phyloP scores from a whole-genome alignment of 75 land plant species.

The Picea glauca region DNA sequence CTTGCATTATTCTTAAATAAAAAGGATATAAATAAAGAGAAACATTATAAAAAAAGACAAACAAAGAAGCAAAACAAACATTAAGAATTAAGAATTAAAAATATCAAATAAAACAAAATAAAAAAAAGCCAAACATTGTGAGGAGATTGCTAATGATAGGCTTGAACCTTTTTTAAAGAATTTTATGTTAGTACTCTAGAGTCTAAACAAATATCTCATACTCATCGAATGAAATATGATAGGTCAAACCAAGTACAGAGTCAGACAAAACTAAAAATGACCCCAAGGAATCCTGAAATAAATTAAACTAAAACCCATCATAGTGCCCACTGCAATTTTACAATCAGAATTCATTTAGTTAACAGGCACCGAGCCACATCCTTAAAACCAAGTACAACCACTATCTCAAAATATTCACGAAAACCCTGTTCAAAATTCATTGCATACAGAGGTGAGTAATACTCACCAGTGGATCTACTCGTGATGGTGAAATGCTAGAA shows the following conservation, averaged over 20 bases:
- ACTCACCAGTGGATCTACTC: slow-evolving; percentile 71
- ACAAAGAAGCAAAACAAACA: not conserved
- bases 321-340: not conserved
- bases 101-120: not conserved
- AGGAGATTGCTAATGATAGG: not conserved
- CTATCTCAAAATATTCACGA: not conserved
- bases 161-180: too few species aligned
- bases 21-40: not conserved
- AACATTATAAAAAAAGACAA: too few species aligned
- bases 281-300: not conserved
- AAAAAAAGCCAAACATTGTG: not conserved
- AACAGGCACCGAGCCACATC: not conserved
- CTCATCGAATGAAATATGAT: slow-evolving; percentile 4
- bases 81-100: not conserved
- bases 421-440: not conserved
- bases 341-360: not conserved
- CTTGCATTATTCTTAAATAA: not conserved
- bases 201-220: not conserved
- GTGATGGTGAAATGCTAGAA: slow-evolving; percentile 83
- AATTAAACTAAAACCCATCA: not conserved
- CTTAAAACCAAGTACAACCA: not conserved
- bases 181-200: too few species aligned
- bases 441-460: not conserved
- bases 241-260: not conserved
- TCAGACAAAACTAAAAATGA: not conserved